Evolutionary conservation across 108 stramenopile genomes (phyloP), one percentile per base, ranked within the genome.

Genomic region (Stephanodiscus triporus): DNA sequence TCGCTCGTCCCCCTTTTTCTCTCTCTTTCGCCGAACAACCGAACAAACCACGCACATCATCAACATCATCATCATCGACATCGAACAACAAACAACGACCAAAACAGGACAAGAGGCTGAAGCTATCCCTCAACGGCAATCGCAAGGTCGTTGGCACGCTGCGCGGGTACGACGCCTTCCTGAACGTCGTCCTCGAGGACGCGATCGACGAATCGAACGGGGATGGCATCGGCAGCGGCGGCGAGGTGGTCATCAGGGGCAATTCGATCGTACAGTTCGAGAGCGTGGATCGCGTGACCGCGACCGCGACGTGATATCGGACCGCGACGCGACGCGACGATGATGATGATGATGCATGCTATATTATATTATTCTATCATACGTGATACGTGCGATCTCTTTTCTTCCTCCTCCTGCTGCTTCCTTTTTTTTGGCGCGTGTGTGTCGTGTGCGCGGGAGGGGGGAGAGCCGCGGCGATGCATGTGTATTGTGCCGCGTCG

Each of bases 191-290:
- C 0, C 64, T 96, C 47, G 92, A 96, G 48, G 87, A 94, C 22
- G 91, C 89, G 27, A 57, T 78, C 3, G 87, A 87, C 29, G 84
- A 86, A 2, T 4, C 27, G 0, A 26, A 76, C 1, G 75, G 75
- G 40, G 90, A 59, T 26, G 75, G 30, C 9, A 37, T 68, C n/a
- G 70, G 80, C 36, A 79, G 81, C 50, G 79, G 94, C 45, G 95
- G 95, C 14, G 85, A 87, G 16, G 76, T 94, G 50, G 95, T 96
- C 17, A 82, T 96, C 64, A 87, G 95, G 40, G 95, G 95, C 9
- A 96, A 91, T 82, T 85, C 84, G 19, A 92, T 96, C 66, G 82
- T 92, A 19, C 92, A 96, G 73, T 94, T 96, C 79, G 95, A 96
- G 86, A 89, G 85, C 54, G 67, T 94, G 40, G 95, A 93, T 40